Base-by-base conservation (phyloP, 2,329 filamentous ascomycete genomes). In the Westerdykella sp. region DNA sequence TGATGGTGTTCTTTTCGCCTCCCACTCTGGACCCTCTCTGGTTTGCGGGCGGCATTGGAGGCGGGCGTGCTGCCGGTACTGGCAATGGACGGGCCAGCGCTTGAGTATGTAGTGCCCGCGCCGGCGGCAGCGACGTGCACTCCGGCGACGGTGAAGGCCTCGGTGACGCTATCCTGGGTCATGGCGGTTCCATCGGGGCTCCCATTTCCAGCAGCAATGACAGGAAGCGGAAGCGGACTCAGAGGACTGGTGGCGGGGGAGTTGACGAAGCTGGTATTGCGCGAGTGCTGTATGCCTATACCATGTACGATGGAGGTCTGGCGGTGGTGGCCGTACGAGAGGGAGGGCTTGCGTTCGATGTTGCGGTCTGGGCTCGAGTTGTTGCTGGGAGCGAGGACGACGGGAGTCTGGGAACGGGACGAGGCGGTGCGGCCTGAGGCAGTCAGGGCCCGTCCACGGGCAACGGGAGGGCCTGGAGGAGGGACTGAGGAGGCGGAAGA, bases 221-320 rank as follows among this genome's bases (percentile, higher is more conserved):
- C 83, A 67, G 94, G 85, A 35, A 18, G 32, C 32, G 32, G 32
- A 14, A 35, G 32, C 42, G 89, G 87, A 67, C 87, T 95, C 58
- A 96, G 74, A 45, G 91, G 91, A 66, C 86, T 95, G 22, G 84
- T 71, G 35, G 74, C 84, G 30, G 84, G 80, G 44, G 85, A 81
- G 63, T 87, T 89, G 51, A 83, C 81, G 60, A 85, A 81, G 70
- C 90, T 96, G 56, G 89, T 85, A 77, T 94, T 95, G 69, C 91
- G 73, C 44, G 79, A 85, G 69, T 98, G 93, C 66, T 95, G 90
- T 54, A 95, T 83, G 25, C 93, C 91, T 21, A 21, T 21, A 59
- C 93, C 91, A 80, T 97, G 87, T 44, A 97, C 90, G 56, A 97
- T 96, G 39, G 91, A 97, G 1, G 91, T 95, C 71, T 98, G 89